phyloP scores from a whole-genome alignment of 192 early-diverging fungal species.

The Pilaira anomala region DNA sequence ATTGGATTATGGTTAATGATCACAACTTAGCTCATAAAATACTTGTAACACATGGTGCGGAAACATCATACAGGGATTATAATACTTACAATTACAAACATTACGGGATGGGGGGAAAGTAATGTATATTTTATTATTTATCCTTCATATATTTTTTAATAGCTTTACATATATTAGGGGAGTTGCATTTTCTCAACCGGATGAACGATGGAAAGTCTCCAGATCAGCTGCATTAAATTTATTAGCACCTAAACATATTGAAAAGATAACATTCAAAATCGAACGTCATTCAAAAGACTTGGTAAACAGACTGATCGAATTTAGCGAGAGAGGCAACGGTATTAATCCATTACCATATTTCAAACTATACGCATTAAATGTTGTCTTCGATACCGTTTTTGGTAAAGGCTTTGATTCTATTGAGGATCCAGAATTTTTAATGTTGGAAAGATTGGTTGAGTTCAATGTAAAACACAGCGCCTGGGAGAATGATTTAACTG shows the following conservation, averaged over 20 bases:
- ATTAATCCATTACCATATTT: background rate
- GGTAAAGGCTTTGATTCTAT: background rate
- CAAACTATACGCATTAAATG: background rate
- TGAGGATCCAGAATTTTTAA: slow-evolving; percentile 7
- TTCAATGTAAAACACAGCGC: too few species aligned
- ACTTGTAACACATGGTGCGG: slow-evolving; percentile 1
- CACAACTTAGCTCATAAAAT: slow-evolving; percentile 11
- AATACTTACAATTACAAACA: background rate
- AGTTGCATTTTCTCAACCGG: background rate
- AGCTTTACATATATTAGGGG: background rate
- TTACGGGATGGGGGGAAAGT: background rate
- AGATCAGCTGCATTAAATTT: background rate
- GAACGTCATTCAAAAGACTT: background rate
- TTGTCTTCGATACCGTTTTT: background rate
- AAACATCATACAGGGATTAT: background rate
- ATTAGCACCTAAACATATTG: background rate
- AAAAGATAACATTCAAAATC: background rate
- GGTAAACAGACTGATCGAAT: background rate
- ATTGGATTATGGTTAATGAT: slow-evolving; percentile 15
- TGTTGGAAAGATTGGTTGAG: background rate
- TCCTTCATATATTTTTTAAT: too few species aligned
- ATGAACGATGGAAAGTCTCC: background rate
- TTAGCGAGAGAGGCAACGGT: background rate
- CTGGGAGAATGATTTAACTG: background rate
- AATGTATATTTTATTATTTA: background rate